phyloP scores from a whole-genome alignment of 1,139 yeast genomes.

The Saccharomyces pastorianus region DNA sequence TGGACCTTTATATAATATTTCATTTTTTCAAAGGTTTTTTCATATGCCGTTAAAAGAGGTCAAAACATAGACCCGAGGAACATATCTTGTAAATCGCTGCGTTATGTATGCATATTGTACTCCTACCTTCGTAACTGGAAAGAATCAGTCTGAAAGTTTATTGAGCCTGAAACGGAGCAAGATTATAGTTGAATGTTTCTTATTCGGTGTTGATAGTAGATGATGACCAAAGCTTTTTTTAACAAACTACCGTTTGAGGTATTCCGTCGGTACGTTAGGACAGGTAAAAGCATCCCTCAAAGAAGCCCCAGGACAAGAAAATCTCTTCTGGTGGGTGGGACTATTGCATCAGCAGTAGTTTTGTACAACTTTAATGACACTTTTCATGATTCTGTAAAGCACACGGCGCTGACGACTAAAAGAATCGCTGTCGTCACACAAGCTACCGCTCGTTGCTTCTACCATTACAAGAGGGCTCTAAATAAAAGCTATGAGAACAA shows the following conservation, averaged over 20 bases:
- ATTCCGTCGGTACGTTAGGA: background rate
- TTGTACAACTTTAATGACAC: conserved; percentile 35
- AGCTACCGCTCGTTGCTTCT: conserved; percentile 58
- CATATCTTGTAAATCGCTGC: background rate
- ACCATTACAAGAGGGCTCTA: conserved; percentile 52
- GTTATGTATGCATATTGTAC: background rate
- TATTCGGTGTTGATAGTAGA: background rate
- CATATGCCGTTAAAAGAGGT: background rate
- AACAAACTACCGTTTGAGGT: conserved; percentile 2
- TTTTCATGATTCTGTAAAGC: conserved; percentile 32
- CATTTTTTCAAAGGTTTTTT: background rate
- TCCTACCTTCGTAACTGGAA: background rate
- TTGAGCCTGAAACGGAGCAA: background rate
- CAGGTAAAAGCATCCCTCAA: background rate
- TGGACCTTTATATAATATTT: background rate
- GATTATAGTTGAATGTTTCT: background rate
- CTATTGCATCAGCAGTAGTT: conserved; percentile 6
- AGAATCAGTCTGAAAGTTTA: background rate
- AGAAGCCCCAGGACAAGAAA: background rate
- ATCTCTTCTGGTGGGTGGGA: background rate
- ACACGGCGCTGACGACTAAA: conserved; percentile 37
- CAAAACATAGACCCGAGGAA: background rate
- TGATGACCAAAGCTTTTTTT: conserved; percentile 1
- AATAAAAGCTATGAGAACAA: conserved; percentile 39
- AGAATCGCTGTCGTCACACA: conserved; percentile 56